Evolutionary conservation across 176 grass and related monocot genomes (phyloP).

Genomic region (Triticum timopheevii): DNA sequence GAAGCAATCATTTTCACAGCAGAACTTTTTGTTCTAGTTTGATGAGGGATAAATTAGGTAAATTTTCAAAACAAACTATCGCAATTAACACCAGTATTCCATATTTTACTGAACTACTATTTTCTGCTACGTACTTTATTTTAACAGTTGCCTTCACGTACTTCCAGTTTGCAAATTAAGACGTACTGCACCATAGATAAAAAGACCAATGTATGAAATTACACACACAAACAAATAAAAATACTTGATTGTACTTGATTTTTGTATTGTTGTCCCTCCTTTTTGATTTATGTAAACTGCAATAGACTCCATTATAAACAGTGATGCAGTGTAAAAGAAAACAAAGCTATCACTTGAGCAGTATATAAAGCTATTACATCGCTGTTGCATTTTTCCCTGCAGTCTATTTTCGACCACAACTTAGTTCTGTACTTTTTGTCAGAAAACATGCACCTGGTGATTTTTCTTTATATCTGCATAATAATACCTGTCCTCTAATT

Average conservation of each 20-base stretch:
- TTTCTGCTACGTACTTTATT: slow-evolving; percentile 3
- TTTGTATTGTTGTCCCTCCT: not conserved
- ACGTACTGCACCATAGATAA: not conserved
- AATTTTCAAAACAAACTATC: not conserved
- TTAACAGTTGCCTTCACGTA: not conserved
- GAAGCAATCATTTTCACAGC: slow-evolving; percentile 2
- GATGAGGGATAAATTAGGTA: not conserved
- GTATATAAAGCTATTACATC: not conserved
- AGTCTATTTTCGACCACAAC: slow-evolving; percentile 13
- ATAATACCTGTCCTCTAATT: slow-evolving; percentile 9
- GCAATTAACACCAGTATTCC: not conserved
- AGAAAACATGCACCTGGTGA: slow-evolving; percentile 1
- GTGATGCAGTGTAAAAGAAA: not conserved
- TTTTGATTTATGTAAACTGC: slow-evolving; percentile 12
- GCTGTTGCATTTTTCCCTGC: not conserved
- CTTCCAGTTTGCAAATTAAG: not conserved
- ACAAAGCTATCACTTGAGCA: not conserved
- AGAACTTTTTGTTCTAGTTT: slow-evolving; percentile 1
- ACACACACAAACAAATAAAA: not conserved
- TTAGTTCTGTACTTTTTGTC: not conserved
- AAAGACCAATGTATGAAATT: not conserved
- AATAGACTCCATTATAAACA: not conserved
- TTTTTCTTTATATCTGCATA: slow-evolving; percentile 27
- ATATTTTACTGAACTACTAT: slow-evolving; percentile 19
- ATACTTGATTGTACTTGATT: not conserved